Percentiles rank a stretch among this genome's conserved stretches.
phyloP scores from a whole-genome alignment of 2,329 filamentous ascomycete species.

The Thelonectria rubi region DNA sequence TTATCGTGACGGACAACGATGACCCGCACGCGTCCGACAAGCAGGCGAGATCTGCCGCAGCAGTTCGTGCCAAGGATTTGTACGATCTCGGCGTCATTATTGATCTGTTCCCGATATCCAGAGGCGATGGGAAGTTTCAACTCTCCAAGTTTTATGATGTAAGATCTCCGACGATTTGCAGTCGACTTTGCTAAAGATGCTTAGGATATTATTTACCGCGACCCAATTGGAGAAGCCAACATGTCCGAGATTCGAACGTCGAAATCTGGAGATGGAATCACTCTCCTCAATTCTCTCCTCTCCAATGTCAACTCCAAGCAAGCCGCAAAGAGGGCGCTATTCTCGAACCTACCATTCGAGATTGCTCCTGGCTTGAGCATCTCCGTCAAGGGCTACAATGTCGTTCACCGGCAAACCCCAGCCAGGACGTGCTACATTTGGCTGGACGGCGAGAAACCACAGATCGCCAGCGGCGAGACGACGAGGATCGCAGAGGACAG shows the following conservation, averaged over 20 bases:
- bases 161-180: slow-evolving; percentile 40
- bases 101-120: slow-evolving; percentile 90
- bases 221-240: slow-evolving; percentile 74
- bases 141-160: slow-evolving; percentile 91
- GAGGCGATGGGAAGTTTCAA: slow-evolving; percentile 76
- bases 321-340: slow-evolving; percentile 83
- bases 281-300: slow-evolving; percentile 79
- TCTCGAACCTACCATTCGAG: slow-evolving; percentile 87
- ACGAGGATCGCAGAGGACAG: slow-evolving; percentile 81
- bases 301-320: slow-evolving; percentile 93
- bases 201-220: slow-evolving; percentile 90
- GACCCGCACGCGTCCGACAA: slow-evolving; percentile 81
- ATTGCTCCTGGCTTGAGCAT: slow-evolving; percentile 86
- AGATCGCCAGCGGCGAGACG: slow-evolving; percentile 80
- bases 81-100: slow-evolving; percentile 94
- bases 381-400: slow-evolving; percentile 90
- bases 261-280: slow-evolving; percentile 77
- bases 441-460: slow-evolving; percentile 83
- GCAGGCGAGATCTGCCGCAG: slow-evolving; percentile 75
- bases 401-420: slow-evolving; percentile 84
- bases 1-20: slow-evolving; percentile 95
- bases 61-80: slow-evolving; percentile 89
- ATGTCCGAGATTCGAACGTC: slow-evolving; percentile 65
- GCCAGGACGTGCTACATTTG: slow-evolving; percentile 88
- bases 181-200: not conserved